Evolutionary conservation across 2,329 filamentous ascomycete genomes (phyloP), one percentile per base, ranked within the genome.

Genomic region (Lizonia empirigonia): DNA sequence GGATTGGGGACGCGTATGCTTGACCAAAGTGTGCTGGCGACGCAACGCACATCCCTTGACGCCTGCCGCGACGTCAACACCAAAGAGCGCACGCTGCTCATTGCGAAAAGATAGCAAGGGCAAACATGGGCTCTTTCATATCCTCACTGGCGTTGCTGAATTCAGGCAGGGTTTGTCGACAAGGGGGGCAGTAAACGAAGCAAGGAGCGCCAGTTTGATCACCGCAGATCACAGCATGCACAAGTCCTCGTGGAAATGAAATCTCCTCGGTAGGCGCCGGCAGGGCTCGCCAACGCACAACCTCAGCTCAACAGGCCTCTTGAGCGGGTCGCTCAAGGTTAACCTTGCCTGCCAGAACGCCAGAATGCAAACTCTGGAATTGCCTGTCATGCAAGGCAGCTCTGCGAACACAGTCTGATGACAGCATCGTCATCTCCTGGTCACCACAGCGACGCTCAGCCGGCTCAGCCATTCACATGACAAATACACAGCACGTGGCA

Each of bases 121-220:
- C 26, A n/a, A 30, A 7, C 1, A 30, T n/a, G 2, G 27, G 15
- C 27, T 5, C 27, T 12, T n/a, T 29, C n/a, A n/a, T n/a, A 7
- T 27, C 24, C 24, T 44, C 32, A 18, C 32, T 24, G 32, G 18
- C 18, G 13, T 18, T 34, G 15, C 18, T 20, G 8, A 34, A 13
- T 4, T 12, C 18, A 45, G 41, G 29, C 34, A 44, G 23, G 26
- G 30, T 20, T 16, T 20, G 47, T 30, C 13, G 22, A 27, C 42
- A 52, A 47, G 44, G 49, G 20, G 44, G 49, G 20, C 32, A 36
- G 33, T 15, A 38, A 7, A 12, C 37, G 41, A 51, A 46, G 49
- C 49, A 42, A 52, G 49, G 49, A 42, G 37, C 32, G 44, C 18
- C 26, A 12, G 42, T 52, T 37, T 52, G 49, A 52, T 52, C 49